A percentile compares a stretch with the other conserved stretches of the same genome.
These are phyloP conservation scores for Strobilomyces confusus DNA, from an alignment of 768 basidiomycete genomes.

Conservation along the genomic window DNA sequence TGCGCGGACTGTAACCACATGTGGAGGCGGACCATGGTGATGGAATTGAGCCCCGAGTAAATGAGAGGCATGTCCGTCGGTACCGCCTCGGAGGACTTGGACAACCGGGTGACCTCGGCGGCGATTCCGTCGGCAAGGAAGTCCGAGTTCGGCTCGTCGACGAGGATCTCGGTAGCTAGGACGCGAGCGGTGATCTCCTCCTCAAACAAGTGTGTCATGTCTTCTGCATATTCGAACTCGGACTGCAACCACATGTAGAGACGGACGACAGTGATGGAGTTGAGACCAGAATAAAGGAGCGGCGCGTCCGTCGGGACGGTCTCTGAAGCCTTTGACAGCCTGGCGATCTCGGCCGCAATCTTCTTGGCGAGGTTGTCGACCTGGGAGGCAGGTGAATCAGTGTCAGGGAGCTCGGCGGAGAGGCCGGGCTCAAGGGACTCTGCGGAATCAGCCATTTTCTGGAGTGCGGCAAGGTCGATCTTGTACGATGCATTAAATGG, in stretches of 20 bases:
- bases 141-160: background rate
- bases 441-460: slow-evolving; percentile 19
- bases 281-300: slow-evolving; percentile 32
- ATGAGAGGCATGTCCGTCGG: slow-evolving; percentile 33
- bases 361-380: slow-evolving; percentile 27
- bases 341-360: slow-evolving; percentile 32
- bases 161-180: slow-evolving; percentile 29
- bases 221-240: slow-evolving; percentile 28
- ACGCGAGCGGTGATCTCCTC: slow-evolving; percentile 28
- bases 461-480: slow-evolving; percentile 26
- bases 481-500: slow-evolving; percentile 32
- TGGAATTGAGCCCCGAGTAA: slow-evolving; percentile 31
- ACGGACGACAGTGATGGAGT: slow-evolving; percentile 28
- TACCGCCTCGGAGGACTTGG: slow-evolving; percentile 27
- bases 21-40: slow-evolving; percentile 27
- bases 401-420: slow-evolving; percentile 8
- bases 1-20: slow-evolving; percentile 32
- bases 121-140: slow-evolving; percentile 29
- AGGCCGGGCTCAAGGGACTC: slow-evolving; percentile 15
- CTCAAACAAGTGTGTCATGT: slow-evolving; percentile 29
- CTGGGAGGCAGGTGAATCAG: slow-evolving; percentile 7
- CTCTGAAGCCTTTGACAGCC: slow-evolving; percentile 26
- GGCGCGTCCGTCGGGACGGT: slow-evolving; percentile 29
- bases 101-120: slow-evolving; percentile 29
- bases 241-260: slow-evolving; percentile 34